Evolutionary conservation across 257 asterid genomes (phyloP).

Genomic region (Paulownia fortunei): DNA sequence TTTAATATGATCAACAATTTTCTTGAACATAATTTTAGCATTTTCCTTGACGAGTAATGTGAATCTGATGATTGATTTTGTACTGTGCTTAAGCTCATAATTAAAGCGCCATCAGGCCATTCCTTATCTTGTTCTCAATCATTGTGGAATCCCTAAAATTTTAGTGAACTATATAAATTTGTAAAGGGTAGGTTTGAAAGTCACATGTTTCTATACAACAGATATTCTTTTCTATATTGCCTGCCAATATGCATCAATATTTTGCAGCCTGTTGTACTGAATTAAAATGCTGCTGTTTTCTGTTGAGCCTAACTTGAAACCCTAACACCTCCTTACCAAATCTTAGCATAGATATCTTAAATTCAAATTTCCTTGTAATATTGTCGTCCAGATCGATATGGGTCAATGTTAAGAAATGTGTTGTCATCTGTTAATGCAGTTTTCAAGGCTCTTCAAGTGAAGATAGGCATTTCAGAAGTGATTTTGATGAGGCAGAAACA

Average conservation of each 20-base stretch:
- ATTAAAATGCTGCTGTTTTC: not conserved
- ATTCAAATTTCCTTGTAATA: conserved; percentile 23
- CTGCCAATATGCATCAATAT: not conserved
- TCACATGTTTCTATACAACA: conserved; percentile 4
- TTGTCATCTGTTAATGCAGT: conserved; percentile 50
- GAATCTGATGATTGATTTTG: conserved; percentile 16
- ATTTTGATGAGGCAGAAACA: conserved; percentile 69
- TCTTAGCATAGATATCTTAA: not conserved
- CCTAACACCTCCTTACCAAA: not conserved
- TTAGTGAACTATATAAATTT: not conserved
- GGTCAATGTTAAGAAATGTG: conserved; percentile 12
- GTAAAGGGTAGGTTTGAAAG: conserved; percentile 18
- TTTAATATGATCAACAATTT: not conserved
- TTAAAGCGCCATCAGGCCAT: not conserved
- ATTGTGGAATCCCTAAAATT: not conserved
- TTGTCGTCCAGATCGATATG: conserved; percentile 1
- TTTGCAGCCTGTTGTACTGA: not conserved
- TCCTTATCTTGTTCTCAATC: not conserved
- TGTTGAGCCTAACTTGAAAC: conserved; percentile 1
- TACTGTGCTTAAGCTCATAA: not conserved
- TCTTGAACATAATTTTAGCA: not conserved
- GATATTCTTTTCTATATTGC: not conserved
- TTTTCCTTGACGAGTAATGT: not conserved
- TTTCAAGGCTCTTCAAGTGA: conserved; percentile 88
- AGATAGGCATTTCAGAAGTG: conserved; percentile 77